Conservation (phyloP, 106 monocot species). For the Phalaenopsis aphrodite region DNA sequence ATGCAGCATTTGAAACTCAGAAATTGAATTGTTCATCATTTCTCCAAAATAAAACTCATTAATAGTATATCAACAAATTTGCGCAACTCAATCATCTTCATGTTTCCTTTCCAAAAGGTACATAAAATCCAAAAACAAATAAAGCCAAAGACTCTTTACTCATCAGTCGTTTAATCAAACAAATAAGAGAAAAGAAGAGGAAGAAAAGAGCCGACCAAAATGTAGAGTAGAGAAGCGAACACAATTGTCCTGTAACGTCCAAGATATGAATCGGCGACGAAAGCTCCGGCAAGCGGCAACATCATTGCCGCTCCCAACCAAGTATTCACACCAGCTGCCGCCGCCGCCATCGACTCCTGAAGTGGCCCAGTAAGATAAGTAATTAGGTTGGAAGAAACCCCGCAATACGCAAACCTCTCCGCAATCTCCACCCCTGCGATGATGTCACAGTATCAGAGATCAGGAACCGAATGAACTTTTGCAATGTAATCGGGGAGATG, state of each 20-base stretch:
- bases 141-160: no score
- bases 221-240: slow-evolving; percentile 31
- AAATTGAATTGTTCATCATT: no score
- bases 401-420: slow-evolving; percentile 44
- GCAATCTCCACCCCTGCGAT: slow-evolving; percentile 43
- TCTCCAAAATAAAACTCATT: no score
- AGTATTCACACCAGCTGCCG: slow-evolving; percentile 35
- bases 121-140: no score
- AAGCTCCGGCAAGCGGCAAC: slow-evolving; percentile 43
- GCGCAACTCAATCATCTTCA: no score
- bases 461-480: no score
- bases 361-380: slow-evolving; percentile 53
- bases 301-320: slow-evolving; percentile 36
- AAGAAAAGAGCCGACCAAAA: slow-evolving; percentile 20
- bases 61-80: no score
- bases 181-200: neutral
- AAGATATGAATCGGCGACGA: slow-evolving; percentile 44
- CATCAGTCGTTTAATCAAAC: neutral
- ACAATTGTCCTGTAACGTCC: slow-evolving; percentile 45
- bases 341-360: slow-evolving; percentile 32
- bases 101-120: no score
- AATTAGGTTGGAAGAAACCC: slow-evolving; percentile 44
- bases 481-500: neutral
- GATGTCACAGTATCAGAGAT: neutral
- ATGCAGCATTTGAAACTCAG: no score